Percentiles rank a stretch among this genome's conserved stretches.
Conservation (phyloP, 116 monocot species). For the Papilionanthe hybrid region DNA sequence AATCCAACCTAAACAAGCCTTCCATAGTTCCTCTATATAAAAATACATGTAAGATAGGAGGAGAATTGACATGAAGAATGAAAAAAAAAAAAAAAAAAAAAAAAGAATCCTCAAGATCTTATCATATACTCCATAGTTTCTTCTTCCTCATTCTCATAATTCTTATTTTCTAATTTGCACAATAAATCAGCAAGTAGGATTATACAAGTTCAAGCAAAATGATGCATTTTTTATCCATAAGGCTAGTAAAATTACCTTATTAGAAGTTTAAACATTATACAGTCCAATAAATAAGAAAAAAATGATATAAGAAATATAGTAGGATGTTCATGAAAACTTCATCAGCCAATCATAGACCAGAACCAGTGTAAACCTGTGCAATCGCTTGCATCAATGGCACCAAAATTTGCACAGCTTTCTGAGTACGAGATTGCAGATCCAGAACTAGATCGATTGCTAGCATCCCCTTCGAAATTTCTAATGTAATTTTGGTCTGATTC, state of each 20-base stretch:
- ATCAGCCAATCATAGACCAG: not conserved
- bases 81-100: too few species aligned
- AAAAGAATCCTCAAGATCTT: not conserved
- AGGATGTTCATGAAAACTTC: not conserved
- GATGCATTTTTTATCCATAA: not conserved
- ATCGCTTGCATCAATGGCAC: constrained; percentile 62
- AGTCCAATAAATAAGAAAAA: not conserved
- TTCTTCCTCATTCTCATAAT: not conserved
- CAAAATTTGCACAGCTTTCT: constrained; percentile 83
- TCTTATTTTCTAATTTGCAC: not conserved
- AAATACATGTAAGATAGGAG: too few species aligned
- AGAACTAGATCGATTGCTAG: constrained; percentile 81
- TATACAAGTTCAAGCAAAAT: not conserved
- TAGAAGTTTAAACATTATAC: not conserved
- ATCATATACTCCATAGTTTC: not conserved
- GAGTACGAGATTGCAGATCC: constrained; percentile 90
- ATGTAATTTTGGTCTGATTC: constrained; percentile 38
- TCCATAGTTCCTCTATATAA: too few species aligned
- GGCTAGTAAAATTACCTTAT: not conserved
- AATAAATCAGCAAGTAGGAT: not conserved
- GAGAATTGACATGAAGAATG: not conserved
- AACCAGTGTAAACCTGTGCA: constrained; percentile 46
- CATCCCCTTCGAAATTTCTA: constrained; percentile 56
- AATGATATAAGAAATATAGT: not conserved
- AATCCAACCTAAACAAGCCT: not conserved